phyloP scores from a whole-genome alignment of 2,329 filamentous ascomycete genomes.

The Microdochium nivale region DNA sequence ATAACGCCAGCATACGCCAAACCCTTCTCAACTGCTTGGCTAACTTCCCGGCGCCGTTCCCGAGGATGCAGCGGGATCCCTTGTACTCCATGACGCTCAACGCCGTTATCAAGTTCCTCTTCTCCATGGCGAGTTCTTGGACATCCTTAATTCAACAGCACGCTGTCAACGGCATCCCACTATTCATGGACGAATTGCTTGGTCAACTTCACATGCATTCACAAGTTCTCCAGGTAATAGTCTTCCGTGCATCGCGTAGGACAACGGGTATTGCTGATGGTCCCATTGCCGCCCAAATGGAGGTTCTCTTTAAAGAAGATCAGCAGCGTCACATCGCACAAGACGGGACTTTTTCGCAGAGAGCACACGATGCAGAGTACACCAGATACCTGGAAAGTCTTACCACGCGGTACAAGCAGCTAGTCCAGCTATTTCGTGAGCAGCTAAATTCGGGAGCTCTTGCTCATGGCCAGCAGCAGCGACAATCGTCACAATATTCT shows the following conservation, averaged over 20 bases:
- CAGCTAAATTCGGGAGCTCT: background rate
- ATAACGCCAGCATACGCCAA: constrained; percentile 22
- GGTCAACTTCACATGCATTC: constrained; percentile 39
- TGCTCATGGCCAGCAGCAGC: background rate
- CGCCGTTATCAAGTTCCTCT: constrained; percentile 24
- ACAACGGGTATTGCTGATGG: constrained; percentile 32
- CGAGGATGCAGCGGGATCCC: constrained; percentile 4
- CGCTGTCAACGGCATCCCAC: constrained; percentile 34
- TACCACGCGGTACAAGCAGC: background rate
- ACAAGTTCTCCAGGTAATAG: constrained; percentile 38
- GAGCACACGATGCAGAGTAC: background rate
- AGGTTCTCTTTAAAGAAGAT: constrained; percentile 25
- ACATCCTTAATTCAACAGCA: constrained; percentile 23
- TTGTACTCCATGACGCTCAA: constrained; percentile 11
- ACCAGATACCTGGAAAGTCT: background rate
- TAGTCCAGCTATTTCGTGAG: background rate
- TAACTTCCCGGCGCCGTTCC: constrained; percentile 22
- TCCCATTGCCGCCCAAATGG: constrained; percentile 20
- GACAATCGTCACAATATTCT: background rate
- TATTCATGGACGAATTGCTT: constrained; percentile 47
- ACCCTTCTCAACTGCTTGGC: constrained; percentile 23
- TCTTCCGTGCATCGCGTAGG: constrained; percentile 43
- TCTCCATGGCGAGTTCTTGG: constrained; percentile 33
- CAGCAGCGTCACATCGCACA: constrained; percentile 18
- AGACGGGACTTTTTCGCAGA: constrained; percentile 7